Conservation (phyloP, 2,329 filamentous ascomycete species). For the Pseudocercospora vitis region DNA sequence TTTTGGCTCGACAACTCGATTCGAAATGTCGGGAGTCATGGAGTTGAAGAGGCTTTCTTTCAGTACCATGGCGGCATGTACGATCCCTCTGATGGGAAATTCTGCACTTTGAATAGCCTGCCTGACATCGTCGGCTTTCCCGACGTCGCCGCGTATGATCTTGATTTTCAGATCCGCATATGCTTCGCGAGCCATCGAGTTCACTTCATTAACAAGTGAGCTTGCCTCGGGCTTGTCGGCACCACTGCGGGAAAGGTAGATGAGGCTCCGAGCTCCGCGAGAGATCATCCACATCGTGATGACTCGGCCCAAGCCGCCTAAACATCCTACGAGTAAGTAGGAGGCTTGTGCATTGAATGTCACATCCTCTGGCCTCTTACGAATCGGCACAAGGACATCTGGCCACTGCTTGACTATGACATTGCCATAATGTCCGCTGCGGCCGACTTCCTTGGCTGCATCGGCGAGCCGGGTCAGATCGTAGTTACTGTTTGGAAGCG, state of each 20-base stretch:
- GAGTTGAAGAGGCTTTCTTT: slow-evolving; percentile 50
- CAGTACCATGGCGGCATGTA: slow-evolving; percentile 50
- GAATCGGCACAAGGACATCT: neutral
- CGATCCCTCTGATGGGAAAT: slow-evolving; percentile 44
- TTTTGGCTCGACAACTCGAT: neutral
- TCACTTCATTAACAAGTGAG: neutral
- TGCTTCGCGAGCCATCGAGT: neutral
- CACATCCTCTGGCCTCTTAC: neutral
- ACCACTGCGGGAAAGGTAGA: neutral
- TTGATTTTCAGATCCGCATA: neutral
- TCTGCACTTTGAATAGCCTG: neutral
- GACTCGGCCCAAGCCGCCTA: neutral
- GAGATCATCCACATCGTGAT: slow-evolving; percentile 3
- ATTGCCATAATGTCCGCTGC: too few relatives aligned
- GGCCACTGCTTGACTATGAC: too few relatives aligned
- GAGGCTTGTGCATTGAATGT: neutral
- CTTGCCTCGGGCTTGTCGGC: neutral
- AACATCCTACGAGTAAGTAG: neutral
- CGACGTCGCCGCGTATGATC: neutral
- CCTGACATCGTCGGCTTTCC: too few relatives aligned
- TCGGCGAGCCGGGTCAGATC: too few relatives aligned
- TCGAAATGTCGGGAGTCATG: slow-evolving; percentile 40
- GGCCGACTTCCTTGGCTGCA: too few relatives aligned
- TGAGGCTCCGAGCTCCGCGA: neutral
- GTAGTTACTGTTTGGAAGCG: too few relatives aligned